phyloP scores from a whole-genome alignment of 2,329 filamentous ascomycete species.

The Trichothecium sympodiale region DNA sequence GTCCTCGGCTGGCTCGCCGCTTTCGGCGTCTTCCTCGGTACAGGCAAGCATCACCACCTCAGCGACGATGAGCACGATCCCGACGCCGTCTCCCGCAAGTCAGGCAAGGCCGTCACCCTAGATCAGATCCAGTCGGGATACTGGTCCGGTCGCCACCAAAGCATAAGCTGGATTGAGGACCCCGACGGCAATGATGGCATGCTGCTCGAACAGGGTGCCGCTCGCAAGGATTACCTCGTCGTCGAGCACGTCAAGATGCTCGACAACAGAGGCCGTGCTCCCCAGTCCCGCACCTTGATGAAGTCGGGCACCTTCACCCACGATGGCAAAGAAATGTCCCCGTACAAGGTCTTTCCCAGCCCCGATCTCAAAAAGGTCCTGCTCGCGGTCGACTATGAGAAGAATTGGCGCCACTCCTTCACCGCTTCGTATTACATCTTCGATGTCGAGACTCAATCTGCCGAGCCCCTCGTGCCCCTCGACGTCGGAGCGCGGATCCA shows the following conservation, averaged over 20 bases:
- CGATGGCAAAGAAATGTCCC: conserved; percentile 41
- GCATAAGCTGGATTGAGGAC: conserved; percentile 67
- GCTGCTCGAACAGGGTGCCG: conserved; percentile 59
- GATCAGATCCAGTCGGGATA: conserved; percentile 57
- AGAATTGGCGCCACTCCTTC: conserved; percentile 84
- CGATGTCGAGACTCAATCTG: conserved; percentile 70
- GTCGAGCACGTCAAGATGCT: conserved; percentile 67
- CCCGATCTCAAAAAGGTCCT: conserved; percentile 78
- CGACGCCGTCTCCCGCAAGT: conserved; percentile 50
- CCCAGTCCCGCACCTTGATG: conserved; percentile 62
- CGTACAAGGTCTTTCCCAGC: conserved; percentile 61
- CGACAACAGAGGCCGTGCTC: conserved; percentile 15
- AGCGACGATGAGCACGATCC: conserved; percentile 57
- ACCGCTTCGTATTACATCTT: conserved; percentile 85
- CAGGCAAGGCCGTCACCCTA: conserved; percentile 61
- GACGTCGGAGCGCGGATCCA: conserved; percentile 59
- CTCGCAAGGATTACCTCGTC: conserved; percentile 63
- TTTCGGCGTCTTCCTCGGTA: conserved; percentile 53
- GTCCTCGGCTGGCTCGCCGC: conserved; percentile 58
- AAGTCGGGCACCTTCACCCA: conserved; percentile 52
- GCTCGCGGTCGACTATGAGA: conserved; percentile 58
- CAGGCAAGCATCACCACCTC: conserved; percentile 54
- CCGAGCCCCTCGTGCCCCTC: conserved; percentile 64
- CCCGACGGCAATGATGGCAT: conserved; percentile 72
- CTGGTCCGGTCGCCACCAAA: conserved; percentile 53